Evolutionary conservation across 2,329 filamentous ascomycete genomes (phyloP), one percentile per base, ranked within the genome.

Genomic region (Diaporthe sp.): DNA sequence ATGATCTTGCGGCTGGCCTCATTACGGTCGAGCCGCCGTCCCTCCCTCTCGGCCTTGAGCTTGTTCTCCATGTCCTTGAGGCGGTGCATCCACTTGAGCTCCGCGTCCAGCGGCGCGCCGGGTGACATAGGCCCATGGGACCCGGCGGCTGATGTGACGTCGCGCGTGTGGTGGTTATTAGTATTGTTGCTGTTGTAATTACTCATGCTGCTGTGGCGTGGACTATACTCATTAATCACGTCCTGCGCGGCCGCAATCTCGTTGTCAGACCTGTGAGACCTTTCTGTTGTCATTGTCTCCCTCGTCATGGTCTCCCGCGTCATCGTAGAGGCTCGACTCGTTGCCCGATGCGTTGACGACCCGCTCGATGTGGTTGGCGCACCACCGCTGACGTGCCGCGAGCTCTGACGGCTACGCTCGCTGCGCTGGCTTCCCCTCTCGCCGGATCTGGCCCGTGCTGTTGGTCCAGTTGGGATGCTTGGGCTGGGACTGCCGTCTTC

Each of bases 1-100:
- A 95, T 92, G 0, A 98, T 85, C 70, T 96, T 87, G 85, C 95
- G 93, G 72, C 94, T 87, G 38, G 96, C 96, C 33, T 95, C 95
- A 64, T 90, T 93, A 4, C 97, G 91, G 84, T 99, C 97, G 74
- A 97, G 87, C 71, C 97, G 87, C 58, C 97, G 87, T 1, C 92
- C 95, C 83, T 98, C 97, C 19, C 97, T 87, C 85, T 99, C 97
- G 60, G 94, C 92, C 83, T 98, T 97, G 25, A 99, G 87, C 78
- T 97, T 91, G 77, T 93, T 90, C 86, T 99, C 97, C 78, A 98
- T 86, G 81, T 98, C 96, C 74, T 95, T 92, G 45, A 98, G 87
- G 9, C 97, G 87, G 77, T 97, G 90, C 77, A 97, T 92, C 95
- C 95, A 98, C 78, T 93, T 91, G 77, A 94, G 92, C 78, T 96